Conservation (phyloP, 2,329 filamentous ascomycete genomes). For the Calonectria leucothoes region DNA sequence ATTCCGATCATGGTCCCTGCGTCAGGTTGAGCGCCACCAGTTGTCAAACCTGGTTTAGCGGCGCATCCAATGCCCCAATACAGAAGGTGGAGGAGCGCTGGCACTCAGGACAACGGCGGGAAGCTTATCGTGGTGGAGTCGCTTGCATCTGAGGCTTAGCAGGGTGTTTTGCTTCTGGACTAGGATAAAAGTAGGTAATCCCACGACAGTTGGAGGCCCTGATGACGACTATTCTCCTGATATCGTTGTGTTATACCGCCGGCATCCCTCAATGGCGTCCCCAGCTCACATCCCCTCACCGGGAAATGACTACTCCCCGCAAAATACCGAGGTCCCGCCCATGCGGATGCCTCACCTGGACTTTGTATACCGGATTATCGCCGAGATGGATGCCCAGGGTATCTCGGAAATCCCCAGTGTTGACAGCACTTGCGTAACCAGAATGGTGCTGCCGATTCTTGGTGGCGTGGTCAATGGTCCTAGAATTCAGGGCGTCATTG, state of each 20-base stretch:
- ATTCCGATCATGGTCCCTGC: neutral
- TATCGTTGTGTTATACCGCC: neutral
- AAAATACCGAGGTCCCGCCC: neutral
- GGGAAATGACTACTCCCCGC: constrained; percentile 26
- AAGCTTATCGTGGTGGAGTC: constrained; percentile 15
- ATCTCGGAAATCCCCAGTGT: constrained; percentile 25
- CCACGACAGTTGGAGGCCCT: neutral
- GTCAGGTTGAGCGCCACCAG: neutral
- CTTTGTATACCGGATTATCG: constrained; percentile 36
- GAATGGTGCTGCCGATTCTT: constrained; percentile 32
- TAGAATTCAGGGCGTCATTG: constrained; percentile 26
- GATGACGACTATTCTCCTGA: neutral
- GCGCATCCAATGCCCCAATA: constrained; percentile 16
- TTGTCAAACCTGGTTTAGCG: neutral
- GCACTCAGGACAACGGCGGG: neutral
- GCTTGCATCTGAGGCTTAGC: neutral
- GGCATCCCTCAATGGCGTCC: neutral
- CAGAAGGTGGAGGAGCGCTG: constrained; percentile 14
- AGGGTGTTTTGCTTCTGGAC: neutral
- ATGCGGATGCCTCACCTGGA: constrained; percentile 37
- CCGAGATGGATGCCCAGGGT: constrained; percentile 32
- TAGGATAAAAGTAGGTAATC: constrained; percentile 13
- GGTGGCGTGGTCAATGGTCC: constrained; percentile 29
- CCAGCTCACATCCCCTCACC: constrained; percentile 29
- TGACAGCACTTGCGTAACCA: constrained; percentile 15